phyloP scores from a whole-genome alignment of 441 rosid species.

The Rhodomyrtus psidioides region DNA sequence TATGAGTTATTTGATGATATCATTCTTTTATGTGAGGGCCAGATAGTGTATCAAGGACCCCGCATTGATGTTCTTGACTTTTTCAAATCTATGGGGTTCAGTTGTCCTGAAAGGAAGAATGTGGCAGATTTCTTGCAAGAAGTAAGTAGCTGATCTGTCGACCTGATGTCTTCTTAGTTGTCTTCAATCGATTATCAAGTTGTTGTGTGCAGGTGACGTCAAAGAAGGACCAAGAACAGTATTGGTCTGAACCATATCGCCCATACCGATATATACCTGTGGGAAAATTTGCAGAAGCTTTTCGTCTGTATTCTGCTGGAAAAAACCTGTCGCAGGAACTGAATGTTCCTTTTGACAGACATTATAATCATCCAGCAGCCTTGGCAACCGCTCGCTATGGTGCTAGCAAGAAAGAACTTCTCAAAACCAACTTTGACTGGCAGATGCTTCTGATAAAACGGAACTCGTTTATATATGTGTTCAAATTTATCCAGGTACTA shows the following conservation, averaged over 20 bases:
- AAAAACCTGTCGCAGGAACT: slow-evolving; percentile 54
- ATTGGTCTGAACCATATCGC: slow-evolving; percentile 70
- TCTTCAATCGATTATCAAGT: not conserved
- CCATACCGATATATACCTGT: slow-evolving; percentile 80
- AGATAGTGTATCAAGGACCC: slow-evolving; percentile 88
- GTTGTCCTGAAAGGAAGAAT: slow-evolving; percentile 87
- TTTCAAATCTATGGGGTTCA: slow-evolving; percentile 73
- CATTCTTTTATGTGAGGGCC: slow-evolving; percentile 87
- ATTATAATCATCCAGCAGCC: slow-evolving; percentile 87
- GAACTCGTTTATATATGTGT: slow-evolving; percentile 80
- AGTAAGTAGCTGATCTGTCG: slow-evolving; percentile 33
- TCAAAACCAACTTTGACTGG: slow-evolving; percentile 69
- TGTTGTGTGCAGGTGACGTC: slow-evolving; percentile 55
- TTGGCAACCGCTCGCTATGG: slow-evolving; percentile 71
- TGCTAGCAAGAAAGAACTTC: slow-evolving; percentile 56
- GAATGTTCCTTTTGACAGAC: slow-evolving; percentile 67
- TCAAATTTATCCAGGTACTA: slow-evolving; percentile 86
- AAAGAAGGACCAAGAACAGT: slow-evolving; percentile 91
- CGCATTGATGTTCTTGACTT: slow-evolving; percentile 64
- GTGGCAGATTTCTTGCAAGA: slow-evolving; percentile 98
- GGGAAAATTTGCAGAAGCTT: slow-evolving; percentile 80
- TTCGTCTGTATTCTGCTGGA: slow-evolving; percentile 48
- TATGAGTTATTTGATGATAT: slow-evolving; percentile 86
- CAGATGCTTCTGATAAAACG: slow-evolving; percentile 88
- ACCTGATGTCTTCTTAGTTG: not conserved